Evolutionary conservation across 371 early-diverging fungal genomes (phyloP).

Genomic region (Circinella umbellata): DNA sequence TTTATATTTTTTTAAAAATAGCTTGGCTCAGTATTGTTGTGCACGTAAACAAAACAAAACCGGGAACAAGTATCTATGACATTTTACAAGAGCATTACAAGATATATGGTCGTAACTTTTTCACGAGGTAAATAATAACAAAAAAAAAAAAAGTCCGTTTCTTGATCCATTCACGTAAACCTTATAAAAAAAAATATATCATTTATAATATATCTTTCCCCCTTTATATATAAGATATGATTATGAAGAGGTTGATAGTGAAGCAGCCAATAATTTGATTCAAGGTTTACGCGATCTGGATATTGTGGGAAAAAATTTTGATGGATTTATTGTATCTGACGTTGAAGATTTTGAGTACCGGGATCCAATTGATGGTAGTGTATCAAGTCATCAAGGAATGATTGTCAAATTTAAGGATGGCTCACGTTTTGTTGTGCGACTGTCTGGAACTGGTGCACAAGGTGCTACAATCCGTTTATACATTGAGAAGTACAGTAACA

Average conservation of each 20-base stretch:
- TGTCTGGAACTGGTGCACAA: constrained; percentile 94
- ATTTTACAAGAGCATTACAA: constrained; percentile 83
- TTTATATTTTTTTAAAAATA: too few species aligned
- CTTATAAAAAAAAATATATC: not conserved
- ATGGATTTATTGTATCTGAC: constrained; percentile 70
- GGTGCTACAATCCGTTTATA: constrained; percentile 97
- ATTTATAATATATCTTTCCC: too few species aligned
- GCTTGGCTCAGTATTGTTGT: constrained; percentile 97
- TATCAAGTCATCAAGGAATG: constrained; percentile 91
- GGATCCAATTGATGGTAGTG: constrained; percentile 91
- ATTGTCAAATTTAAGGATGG: constrained; percentile 90
- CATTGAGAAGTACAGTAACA: constrained; percentile 86
- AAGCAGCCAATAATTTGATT: constrained; percentile 81
- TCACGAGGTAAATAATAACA: constrained; percentile 65
- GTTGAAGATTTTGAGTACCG: constrained; percentile 92
- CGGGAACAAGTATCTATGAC: constrained; percentile 67
- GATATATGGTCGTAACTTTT: constrained; percentile 95
- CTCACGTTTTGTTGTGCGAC: constrained; percentile 89
- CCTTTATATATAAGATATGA: constrained; percentile 70
- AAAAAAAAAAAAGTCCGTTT: not conserved
- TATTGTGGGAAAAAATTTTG: constrained; percentile 62
- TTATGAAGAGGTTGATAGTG: constrained; percentile 93
- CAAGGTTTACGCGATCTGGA: constrained; percentile 63
- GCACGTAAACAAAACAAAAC: constrained; percentile 62
- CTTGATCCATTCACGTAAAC: too few species aligned